Percentiles rank a stretch among this genome's conserved stretches.
These are phyloP conservation scores for Russula ochroleuca DNA, from an alignment of 768 basidiomycete genomes.

Conservation along the genomic window DNA sequence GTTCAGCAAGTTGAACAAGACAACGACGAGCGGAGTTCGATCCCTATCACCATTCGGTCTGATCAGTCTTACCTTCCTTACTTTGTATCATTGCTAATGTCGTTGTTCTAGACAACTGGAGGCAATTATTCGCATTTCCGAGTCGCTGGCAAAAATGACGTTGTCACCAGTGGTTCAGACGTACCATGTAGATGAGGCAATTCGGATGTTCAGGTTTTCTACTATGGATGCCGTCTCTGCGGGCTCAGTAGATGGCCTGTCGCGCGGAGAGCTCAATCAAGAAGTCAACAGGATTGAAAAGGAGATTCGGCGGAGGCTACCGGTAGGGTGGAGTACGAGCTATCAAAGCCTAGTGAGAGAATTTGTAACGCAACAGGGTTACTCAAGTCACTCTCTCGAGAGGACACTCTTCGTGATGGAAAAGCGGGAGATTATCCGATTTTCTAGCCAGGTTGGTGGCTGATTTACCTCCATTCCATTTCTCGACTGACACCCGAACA, in stretches of 20 bases:
- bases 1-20: conserved; percentile 95
- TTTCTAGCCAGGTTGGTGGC: conserved; percentile 58
- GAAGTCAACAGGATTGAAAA: conserved; percentile 89
- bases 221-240: conserved; percentile 99
- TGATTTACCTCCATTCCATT: neutral
- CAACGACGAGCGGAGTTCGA: conserved; percentile 95
- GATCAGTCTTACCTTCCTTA: conserved; percentile 31
- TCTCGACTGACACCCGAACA: conserved; percentile 10
- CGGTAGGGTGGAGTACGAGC: conserved; percentile 95
- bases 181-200: conserved; percentile 96
- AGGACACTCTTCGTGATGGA: conserved; percentile 87
- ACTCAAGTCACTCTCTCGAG: conserved; percentile 86
- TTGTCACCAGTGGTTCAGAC: conserved; percentile 80
- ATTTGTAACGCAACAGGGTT: conserved; percentile 91
- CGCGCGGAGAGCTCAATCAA: conserved; percentile 86
- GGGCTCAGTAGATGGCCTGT: conserved; percentile 88
- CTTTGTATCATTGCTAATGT: conserved; percentile 10
- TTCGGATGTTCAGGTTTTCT: conserved; percentile 95
- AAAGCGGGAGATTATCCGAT: conserved; percentile 92
- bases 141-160: conserved; percentile 92
- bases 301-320: conserved; percentile 75
- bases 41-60: conserved; percentile 95
- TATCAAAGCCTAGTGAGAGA: conserved; percentile 91
- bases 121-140: conserved; percentile 98
- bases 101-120: conserved; percentile 71